Evolutionary conservation across 2,329 filamentous ascomycete species (phyloP).

Genomic region (Aspergillus sp.): DNA sequence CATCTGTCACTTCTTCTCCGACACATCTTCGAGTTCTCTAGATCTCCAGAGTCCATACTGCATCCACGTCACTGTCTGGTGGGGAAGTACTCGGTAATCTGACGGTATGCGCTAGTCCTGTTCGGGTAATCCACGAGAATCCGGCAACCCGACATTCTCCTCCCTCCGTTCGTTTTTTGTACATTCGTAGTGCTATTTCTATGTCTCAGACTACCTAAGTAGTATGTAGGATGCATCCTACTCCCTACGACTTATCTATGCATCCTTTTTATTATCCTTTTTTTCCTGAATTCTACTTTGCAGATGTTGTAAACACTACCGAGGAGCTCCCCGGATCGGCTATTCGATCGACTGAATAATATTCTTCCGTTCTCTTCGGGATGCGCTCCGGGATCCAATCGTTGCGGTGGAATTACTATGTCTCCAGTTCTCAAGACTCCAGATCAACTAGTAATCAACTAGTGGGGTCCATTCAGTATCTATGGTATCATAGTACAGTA

Average conservation of each 20-base stretch:
- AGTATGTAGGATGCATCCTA: no score
- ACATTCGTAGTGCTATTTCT: no score
- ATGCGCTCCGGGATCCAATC: background rate
- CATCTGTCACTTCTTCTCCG: no score
- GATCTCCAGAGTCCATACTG: background rate
- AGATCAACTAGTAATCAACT: no score
- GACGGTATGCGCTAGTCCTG: background rate
- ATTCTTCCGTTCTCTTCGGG: background rate
- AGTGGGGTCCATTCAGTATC: background rate
- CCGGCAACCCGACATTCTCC: background rate
- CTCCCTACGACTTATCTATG: no score
- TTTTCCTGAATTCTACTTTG: no score
- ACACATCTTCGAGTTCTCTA: no score
- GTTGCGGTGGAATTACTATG: background rate
- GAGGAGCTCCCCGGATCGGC: background rate
- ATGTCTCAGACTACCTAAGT: no score
- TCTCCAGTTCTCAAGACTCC: no score
- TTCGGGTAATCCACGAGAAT: background rate
- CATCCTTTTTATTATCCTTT: no score
- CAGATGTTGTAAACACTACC: background rate
- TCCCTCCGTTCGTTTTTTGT: background rate
- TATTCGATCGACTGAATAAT: conserved; percentile 1
- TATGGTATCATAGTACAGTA: no score
- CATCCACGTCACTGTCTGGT: background rate
- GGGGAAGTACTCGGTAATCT: background rate